A percentile compares a stretch with the other conserved stretches of the same genome.
Conservation (phyloP, 306 rosid species). For the Trifolium subterraneum region DNA sequence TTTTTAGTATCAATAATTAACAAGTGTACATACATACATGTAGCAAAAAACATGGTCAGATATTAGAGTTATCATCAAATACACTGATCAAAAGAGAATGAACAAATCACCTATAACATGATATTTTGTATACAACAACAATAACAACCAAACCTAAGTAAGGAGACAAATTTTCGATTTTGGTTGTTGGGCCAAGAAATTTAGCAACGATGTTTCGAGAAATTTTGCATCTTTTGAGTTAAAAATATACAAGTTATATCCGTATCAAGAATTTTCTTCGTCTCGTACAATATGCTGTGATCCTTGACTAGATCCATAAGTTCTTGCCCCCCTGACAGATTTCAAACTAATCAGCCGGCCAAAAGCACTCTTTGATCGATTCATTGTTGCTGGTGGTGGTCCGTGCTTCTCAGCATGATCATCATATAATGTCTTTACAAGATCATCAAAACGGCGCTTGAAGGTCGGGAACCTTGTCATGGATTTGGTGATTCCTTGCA, state of each 20-base stretch:
- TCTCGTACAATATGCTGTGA: constrained; percentile 55
- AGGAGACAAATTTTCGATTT: neutral
- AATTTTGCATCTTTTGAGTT: neutral
- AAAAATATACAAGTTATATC: constrained; percentile 4
- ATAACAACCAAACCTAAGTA: neutral
- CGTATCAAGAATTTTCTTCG: constrained; percentile 45
- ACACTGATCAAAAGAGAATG: neutral
- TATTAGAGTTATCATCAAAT: constrained; percentile 6
- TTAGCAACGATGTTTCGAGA: neutral
- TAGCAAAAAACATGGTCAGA: neutral
- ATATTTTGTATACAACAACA: constrained; percentile 2
- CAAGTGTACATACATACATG: constrained; percentile 15
- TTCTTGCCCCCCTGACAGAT: constrained; percentile 58
- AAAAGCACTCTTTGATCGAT: constrained; percentile 88
- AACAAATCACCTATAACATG: constrained; percentile 3
- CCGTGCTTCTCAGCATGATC: constrained; percentile 60
- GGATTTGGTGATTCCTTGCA: constrained; percentile 86
- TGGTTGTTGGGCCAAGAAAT: neutral
- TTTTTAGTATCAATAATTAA: constrained; percentile 8
- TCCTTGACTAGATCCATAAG: constrained; percentile 56
- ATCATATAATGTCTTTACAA: constrained; percentile 57
- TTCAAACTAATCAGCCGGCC: constrained; percentile 61
- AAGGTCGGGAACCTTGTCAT: constrained; percentile 88
- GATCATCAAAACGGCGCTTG: constrained; percentile 74
- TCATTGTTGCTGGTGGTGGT: constrained; percentile 38